Conservation (phyloP, 345 rosid species). For the Brassica rapa region DNA sequence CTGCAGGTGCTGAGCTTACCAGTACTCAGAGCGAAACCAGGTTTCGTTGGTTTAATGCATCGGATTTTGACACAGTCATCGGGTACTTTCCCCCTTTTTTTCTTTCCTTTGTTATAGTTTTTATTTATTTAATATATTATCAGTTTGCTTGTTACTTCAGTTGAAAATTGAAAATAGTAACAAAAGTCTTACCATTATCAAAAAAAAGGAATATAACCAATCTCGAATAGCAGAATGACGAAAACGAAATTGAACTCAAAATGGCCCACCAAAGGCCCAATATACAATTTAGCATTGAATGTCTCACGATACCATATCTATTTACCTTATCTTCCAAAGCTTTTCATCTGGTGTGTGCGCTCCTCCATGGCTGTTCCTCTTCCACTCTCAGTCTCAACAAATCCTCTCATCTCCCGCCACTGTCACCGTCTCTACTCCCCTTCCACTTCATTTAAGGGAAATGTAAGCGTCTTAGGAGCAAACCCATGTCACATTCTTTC, state of each 20-base stretch:
- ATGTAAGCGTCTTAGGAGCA: constrained; percentile 35
- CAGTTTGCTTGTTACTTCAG: too few relatives aligned
- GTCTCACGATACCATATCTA: not conserved
- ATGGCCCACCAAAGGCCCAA: not conserved
- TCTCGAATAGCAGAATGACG: not conserved
- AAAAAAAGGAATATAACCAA: not conserved
- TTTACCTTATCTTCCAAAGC: constrained; percentile 32
- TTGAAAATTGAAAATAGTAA: too few relatives aligned
- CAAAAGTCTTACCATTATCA: too few relatives aligned
- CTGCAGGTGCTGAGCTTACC: too few relatives aligned
- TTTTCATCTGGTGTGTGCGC: not conserved
- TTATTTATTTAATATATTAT: too few relatives aligned
- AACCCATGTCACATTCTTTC: constrained; percentile 36
- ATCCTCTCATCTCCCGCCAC: constrained; percentile 30
- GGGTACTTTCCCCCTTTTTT: too few relatives aligned
- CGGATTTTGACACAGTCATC: too few relatives aligned
- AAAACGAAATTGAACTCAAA: not conserved
- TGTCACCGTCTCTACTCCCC: constrained; percentile 22
- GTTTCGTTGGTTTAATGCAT: too few relatives aligned
- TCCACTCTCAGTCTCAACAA: constrained; percentile 42
- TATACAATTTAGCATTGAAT: not conserved
- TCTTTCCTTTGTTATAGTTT: too few relatives aligned
- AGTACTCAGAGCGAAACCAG: too few relatives aligned
- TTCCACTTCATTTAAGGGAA: constrained; percentile 49
- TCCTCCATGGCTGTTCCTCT: constrained; percentile 45